Conservation (phyloP, 768 basidiomycete genomes). For the Hysterangium stoloniferum region DNA sequence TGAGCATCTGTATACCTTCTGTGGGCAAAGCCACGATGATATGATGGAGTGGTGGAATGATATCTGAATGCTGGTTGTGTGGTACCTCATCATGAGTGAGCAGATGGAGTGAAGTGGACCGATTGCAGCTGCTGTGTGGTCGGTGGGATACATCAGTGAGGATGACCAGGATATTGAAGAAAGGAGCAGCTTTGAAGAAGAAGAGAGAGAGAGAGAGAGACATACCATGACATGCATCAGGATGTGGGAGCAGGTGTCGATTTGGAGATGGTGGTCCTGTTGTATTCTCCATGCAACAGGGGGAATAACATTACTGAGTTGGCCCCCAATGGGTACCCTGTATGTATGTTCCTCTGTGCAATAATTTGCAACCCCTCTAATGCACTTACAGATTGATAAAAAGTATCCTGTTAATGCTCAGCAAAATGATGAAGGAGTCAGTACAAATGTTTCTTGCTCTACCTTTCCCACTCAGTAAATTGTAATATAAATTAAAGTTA, state of each 20-base stretch:
- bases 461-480: no score
- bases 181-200: slow-evolving; percentile 50
- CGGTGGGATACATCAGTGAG: slow-evolving; percentile 82
- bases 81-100: slow-evolving; percentile 92
- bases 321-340: slow-evolving; percentile 52
- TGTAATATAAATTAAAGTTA: no score
- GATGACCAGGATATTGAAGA: slow-evolving; percentile 54
- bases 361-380: slow-evolving; percentile 9
- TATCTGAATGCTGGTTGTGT: slow-evolving; percentile 82
- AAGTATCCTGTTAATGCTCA: slow-evolving; percentile 24
- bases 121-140: slow-evolving; percentile 84
- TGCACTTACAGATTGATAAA: slow-evolving; percentile 37
- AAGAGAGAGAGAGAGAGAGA: slow-evolving; percentile 41
- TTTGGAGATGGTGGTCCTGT: slow-evolving; percentile 50
- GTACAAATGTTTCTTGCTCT: slow-evolving; percentile 30
- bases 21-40: slow-evolving; percentile 82
- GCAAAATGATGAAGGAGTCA: slow-evolving; percentile 21
- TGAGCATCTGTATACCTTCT: slow-evolving; percentile 81
- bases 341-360: slow-evolving; percentile 30
- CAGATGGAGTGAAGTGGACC: slow-evolving; percentile 88
- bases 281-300: slow-evolving; percentile 45
- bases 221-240: slow-evolving; percentile 41
- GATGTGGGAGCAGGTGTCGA: slow-evolving; percentile 24
- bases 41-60: slow-evolving; percentile 99
- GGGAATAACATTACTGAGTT: slow-evolving; percentile 30